Conservation (phyloP, 2,329 filamentous ascomycete species). For the Trichophaea hybrida region DNA sequence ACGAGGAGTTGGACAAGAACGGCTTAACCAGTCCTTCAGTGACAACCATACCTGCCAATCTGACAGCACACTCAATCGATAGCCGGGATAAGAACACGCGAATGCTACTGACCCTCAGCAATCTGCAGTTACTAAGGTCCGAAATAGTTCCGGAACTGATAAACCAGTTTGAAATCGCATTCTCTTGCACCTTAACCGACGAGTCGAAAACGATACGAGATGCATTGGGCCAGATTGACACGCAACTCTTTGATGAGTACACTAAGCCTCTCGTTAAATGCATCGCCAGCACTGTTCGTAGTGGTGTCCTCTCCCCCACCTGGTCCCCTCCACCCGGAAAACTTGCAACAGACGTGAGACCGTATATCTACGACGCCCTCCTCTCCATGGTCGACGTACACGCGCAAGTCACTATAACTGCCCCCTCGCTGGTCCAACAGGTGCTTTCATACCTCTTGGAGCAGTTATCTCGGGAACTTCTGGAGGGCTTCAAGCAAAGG, state of each 20-base stretch:
- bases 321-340: conserved; percentile 50
- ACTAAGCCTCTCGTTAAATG: conserved; percentile 59
- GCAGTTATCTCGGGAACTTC: conserved; percentile 62
- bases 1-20: conserved; percentile 38
- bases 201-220: conserved; percentile 86
- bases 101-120: conserved; percentile 85
- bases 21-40: conserved; percentile 37
- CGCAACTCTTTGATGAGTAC: conserved; percentile 82
- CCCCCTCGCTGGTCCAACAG: conserved; percentile 58
- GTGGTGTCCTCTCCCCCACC: conserved; percentile 53
- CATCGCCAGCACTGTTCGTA: conserved; percentile 54
- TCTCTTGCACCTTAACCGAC: conserved; percentile 85
- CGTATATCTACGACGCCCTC: conserved; percentile 81
- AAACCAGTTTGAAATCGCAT: conserved; percentile 80
- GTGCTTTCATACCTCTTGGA: conserved; percentile 81
- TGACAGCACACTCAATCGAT: conserved; percentile 18
- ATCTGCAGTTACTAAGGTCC: conserved; percentile 67
- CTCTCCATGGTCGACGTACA: conserved; percentile 80
- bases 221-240: conserved; percentile 78
- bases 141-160: conserved; percentile 80
- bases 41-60: conserved; percentile 16
- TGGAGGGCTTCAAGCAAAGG: conserved; percentile 59
- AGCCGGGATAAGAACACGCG: conserved; percentile 56
- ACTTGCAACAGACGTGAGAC: conserved; percentile 59
- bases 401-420: conserved; percentile 71